phyloP scores from a whole-genome alignment of 2,329 filamentous ascomycete species.

The Helicocarpus griseus region DNA sequence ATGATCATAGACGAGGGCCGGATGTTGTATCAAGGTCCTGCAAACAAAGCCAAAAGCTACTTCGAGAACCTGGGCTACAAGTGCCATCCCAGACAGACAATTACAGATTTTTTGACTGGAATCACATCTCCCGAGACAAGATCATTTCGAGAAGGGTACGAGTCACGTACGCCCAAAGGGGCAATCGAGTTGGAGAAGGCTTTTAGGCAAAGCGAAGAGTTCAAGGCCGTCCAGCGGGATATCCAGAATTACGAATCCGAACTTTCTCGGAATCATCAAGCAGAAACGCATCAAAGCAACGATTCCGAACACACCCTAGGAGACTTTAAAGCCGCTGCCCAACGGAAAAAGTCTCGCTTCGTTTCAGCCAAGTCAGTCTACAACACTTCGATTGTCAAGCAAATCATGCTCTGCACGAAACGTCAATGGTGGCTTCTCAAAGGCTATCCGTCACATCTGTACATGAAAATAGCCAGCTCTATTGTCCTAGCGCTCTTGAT shows the following conservation, averaged over 20 bases:
- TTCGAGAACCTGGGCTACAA: constrained; percentile 54
- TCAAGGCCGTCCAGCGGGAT: constrained; percentile 48
- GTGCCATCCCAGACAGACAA: constrained; percentile 51
- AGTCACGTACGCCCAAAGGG: constrained; percentile 54
- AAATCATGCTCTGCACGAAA: constrained; percentile 49
- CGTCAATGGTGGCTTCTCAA: constrained; percentile 66
- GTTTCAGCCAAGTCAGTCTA: constrained; percentile 59
- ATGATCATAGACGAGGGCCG: constrained; percentile 61
- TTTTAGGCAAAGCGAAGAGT: constrained; percentile 52
- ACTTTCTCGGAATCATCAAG: constrained; percentile 39
- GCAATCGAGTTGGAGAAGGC: constrained; percentile 56
- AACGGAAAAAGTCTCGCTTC: constrained; percentile 42
- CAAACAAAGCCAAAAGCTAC: constrained; percentile 47
- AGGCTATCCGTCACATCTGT: constrained; percentile 59
- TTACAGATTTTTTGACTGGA: constrained; percentile 62
- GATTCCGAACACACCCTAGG: constrained; percentile 21
- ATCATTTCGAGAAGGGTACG: constrained; percentile 51
- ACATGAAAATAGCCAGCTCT: constrained; percentile 65
- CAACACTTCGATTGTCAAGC: constrained; percentile 60
- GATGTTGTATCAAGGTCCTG: constrained; percentile 52
- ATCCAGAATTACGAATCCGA: constrained; percentile 49
- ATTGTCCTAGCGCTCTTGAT: constrained; percentile 61
- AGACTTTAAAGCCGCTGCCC: constrained; percentile 51
- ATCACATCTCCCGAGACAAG: constrained; percentile 53
- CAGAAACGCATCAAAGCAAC: constrained; percentile 39